Percentiles rank a stretch among this genome's conserved stretches.
Conservation (phyloP, 2,329 filamentous ascomycete genomes). For the Rhinocladiella mackenziei region DNA sequence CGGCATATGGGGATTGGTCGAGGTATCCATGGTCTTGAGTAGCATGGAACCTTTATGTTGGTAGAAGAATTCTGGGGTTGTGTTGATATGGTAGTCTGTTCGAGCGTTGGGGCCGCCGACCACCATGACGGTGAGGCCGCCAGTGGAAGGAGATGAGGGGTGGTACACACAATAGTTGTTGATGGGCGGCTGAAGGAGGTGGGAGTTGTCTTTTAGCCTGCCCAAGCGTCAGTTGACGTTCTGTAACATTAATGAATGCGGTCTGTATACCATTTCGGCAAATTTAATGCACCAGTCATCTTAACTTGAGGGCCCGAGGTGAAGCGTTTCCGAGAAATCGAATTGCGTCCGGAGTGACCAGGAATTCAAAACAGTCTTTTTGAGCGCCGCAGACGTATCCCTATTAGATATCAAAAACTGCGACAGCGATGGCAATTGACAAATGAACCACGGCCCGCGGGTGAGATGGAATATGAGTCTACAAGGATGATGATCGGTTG, state of each 20-base stretch:
- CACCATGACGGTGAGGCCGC: constrained; percentile 87
- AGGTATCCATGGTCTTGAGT: constrained; percentile 77
- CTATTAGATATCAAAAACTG: not conserved
- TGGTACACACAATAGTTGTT: constrained; percentile 99
- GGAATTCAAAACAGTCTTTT: too few relatives aligned
- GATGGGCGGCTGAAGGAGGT: constrained; percentile 87
- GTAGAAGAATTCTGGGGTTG: constrained; percentile 96
- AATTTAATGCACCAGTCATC: constrained; percentile 36
- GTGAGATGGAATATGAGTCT: too few relatives aligned
- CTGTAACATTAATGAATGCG: not conserved
- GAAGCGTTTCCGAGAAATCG: too few relatives aligned
- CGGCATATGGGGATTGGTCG: constrained; percentile 55
- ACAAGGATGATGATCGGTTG: too few relatives aligned
- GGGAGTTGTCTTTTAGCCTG: constrained; percentile 87
- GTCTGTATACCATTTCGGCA: constrained; percentile 43
- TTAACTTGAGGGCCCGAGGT: too few relatives aligned
- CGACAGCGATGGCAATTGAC: not conserved
- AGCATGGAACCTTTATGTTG: constrained; percentile 91
- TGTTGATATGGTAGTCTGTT: constrained; percentile 98
- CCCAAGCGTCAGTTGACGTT: constrained; percentile 1
- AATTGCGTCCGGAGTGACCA: too few relatives aligned
- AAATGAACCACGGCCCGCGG: constrained; percentile 1
- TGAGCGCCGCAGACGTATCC: too few relatives aligned
- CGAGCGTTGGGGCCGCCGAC: constrained; percentile 94
- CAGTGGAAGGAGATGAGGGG: constrained; percentile 61